These are phyloP conservation scores for Protea cynaroides DNA, from an alignment of 164 flowering plant species.

Conservation along the genomic window DNA sequence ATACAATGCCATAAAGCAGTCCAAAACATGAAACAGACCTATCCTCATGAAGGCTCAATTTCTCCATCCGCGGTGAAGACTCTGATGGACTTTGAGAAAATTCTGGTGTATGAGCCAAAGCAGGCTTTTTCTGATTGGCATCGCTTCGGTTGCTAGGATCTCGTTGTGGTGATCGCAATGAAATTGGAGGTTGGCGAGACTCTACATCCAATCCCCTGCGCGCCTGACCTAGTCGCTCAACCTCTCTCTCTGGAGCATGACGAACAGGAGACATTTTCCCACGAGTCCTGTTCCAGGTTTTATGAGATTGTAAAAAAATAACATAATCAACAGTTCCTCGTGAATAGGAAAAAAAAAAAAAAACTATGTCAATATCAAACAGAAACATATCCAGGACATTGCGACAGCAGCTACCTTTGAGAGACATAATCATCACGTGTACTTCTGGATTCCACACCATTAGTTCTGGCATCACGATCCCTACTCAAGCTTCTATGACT, in stretches of 20 bases:
- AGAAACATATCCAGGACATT: neutral
- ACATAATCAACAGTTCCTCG: slow-evolving; percentile 24
- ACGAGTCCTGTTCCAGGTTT: slow-evolving; percentile 20
- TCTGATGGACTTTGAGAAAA: slow-evolving; percentile 32
- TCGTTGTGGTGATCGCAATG: slow-evolving; percentile 54
- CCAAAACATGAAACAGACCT: slow-evolving; percentile 25
- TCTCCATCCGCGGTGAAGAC: slow-evolving; percentile 30
- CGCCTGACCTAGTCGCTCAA: slow-evolving; percentile 3
- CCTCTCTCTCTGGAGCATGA: slow-evolving; percentile 21
- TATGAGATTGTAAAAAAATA: neutral
- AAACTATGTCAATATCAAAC: neutral
- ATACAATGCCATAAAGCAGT: neutral
- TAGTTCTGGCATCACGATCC: slow-evolving; percentile 15
- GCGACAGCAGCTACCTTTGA: slow-evolving; percentile 16
- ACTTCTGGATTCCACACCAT: slow-evolving; percentile 21
- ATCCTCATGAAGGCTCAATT: slow-evolving; percentile 29
- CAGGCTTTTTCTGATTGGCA: slow-evolving; percentile 15
- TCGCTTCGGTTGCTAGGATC: slow-evolving; percentile 18
- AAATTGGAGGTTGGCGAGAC: slow-evolving; percentile 25
- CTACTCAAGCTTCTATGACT: slow-evolving; percentile 29
- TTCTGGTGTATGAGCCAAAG: slow-evolving; percentile 28
- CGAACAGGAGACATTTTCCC: slow-evolving; percentile 33
- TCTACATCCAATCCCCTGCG: slow-evolving; percentile 19
- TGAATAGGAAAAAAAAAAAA: neutral
- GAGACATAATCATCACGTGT: slow-evolving; percentile 14